Evolutionary conservation across 148 eudicot genomes (phyloP), one percentile per base, ranked within the genome.

Genomic region (Simmondsia chinensis): DNA sequence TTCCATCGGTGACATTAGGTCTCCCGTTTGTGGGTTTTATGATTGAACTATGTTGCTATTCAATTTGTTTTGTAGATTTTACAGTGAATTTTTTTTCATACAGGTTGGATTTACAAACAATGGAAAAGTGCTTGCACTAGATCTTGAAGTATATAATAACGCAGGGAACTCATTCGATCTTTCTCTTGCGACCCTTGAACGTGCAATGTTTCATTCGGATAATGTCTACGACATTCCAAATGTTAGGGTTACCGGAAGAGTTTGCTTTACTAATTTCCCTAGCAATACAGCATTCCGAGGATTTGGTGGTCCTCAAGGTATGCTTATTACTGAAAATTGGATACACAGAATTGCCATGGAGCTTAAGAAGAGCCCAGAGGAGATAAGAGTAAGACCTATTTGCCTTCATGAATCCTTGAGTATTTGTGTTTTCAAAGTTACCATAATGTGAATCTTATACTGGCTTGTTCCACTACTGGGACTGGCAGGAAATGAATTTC

Each of bases 281-380:
- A 91, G 95, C 59, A 76, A 91, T 57, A 91, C 99, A 15, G 99
- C 99, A 17, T 91, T 85, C 55, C 70, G 99, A 46, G 99, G 99
- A 61, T 86, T 91, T 62, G 99, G 99, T 61, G 95, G 99, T 25
- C 95, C 99, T 48, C 99, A 91, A 63, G 99, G 99, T 42, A 85
- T 91, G 99, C 80, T 91, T 20, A 69, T 91, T 68, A 38, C 94
- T 43, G 99, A 91, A 73, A 86, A 82, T 56, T 91, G 99, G 99
- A 82, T 91, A 18, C 94, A 91, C 23, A 79, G 95, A 60, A 79
- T 91, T 34, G 83, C 99, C 57, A 69, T 79, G 79, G 94, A 85
- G 54, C 80, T 91, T 36, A 62, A 69, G 36, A 91, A 57, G 70
- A 76, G 58, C 38, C 89, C 95, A 8, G 99, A 91, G 66, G 95